phyloP scores from a whole-genome alignment of 345 rosid genomes.

The sweet orange (Citrus sinensis) region DVS_A1.0 CM039167.1:15414501-15415000 shows the following conservation, averaged over 20 bases:
- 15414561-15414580: neutral
- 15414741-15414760: neutral
- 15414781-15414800: neutral
- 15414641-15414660: neutral
- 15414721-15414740: neutral
- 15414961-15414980: neutral
- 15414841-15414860: neutral
- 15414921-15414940: neutral
- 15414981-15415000: neutral
- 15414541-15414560: neutral
- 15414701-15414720: conserved; percentile 14
- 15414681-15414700: neutral
- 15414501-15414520: neutral
- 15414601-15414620: neutral
- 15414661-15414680: neutral
- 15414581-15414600: neutral
- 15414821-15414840: conserved; percentile 13
- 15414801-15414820: conserved; percentile 17
- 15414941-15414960: neutral
- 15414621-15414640: neutral
- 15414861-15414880: neutral
- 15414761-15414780: neutral
- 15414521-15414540: neutral
- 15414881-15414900: neutral
- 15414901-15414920: neutral